Evolutionary conservation across 2,329 filamentous ascomycete genomes (phyloP), one percentile per base, ranked within the genome.

Genomic region (Fusarium tjaetaba): DNA sequence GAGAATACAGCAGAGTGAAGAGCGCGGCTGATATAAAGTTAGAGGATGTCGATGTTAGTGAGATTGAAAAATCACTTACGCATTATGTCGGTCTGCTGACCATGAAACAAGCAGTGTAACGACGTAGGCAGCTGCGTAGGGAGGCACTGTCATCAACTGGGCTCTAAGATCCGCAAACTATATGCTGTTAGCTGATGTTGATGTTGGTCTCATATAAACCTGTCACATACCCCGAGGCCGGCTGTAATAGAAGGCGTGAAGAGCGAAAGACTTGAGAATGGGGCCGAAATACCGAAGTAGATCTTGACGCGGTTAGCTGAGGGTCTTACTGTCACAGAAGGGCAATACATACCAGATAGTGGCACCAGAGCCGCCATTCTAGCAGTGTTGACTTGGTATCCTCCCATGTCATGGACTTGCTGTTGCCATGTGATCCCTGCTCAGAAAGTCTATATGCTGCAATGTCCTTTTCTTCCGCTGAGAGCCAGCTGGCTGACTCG

Each of bases 371-470:
- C 8, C 87, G 88, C 79, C 90, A 87, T 76, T 89, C 90, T 53
- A 89, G 89, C 2, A 90, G 82, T 71, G 90, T 93, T 26, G 89
- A 86, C 75, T 90, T 92, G 83, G 90, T 92, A 73, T 94, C 93
- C 32, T 83, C 84, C 79, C 91, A 88, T 0, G 88, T 91, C 74
- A 90, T 87, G 65, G 84, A 85, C 15, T 89, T 86, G 73, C 93
- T 90, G 5, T 84, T 82, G 80, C 90, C 89, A 61, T 86, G 72
- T 0, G 76, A 78, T 1, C 76, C 74, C 15, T 78, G 72, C 20
- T 82, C 70, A 13, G 75, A 76, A 5, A 86, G 70, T 13, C 85
- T 79, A 28, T 77, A 78, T 1, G 79, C 65, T 5, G 83, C 82
- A 2, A 94, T 83, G 4, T 85, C 84, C 63, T 87, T 88, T 75